Conservation (phyloP, 441 rosid species). For the Melastoma candidum region DNA sequence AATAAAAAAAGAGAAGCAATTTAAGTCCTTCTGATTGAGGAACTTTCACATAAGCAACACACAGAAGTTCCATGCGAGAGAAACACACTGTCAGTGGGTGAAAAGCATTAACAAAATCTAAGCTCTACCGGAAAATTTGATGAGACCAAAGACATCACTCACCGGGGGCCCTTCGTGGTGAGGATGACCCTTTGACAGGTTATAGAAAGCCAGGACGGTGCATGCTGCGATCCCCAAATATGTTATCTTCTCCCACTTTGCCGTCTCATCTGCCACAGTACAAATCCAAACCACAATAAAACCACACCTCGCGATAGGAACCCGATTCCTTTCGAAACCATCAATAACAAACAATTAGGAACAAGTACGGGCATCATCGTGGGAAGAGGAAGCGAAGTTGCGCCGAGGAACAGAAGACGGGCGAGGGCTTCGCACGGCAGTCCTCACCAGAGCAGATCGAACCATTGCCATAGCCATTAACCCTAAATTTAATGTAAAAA, state of each 20-base stretch:
- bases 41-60: too few species aligned
- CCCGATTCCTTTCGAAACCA: not conserved
- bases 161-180: constrained; percentile 81
- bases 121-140: not conserved
- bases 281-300: too few species aligned
- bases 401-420: constrained; percentile 50
- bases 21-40: too few species aligned
- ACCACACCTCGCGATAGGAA: not conserved
- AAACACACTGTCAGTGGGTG: too few species aligned
- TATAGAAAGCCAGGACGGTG: constrained; percentile 35
- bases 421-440: constrained; percentile 45
- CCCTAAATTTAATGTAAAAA: too few species aligned
- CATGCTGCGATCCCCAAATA: constrained; percentile 63
- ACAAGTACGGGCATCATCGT: constrained; percentile 63
- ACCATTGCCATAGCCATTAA: constrained; percentile 30
- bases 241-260: constrained; percentile 88
- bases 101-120: not conserved
- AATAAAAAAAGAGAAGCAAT: too few species aligned
- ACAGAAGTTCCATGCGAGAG: too few species aligned
- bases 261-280: constrained; percentile 45
- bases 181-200: constrained; percentile 69
- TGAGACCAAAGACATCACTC: constrained; percentile 23
- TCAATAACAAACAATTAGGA: not conserved
- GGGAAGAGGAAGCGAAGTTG: constrained; percentile 58
- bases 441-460: constrained; percentile 63